A percentile compares a stretch with the other conserved stretches of the same genome.
phyloP scores from a whole-genome alignment of 441 rosid species.

The Rhodomyrtus psidioides region DNA sequence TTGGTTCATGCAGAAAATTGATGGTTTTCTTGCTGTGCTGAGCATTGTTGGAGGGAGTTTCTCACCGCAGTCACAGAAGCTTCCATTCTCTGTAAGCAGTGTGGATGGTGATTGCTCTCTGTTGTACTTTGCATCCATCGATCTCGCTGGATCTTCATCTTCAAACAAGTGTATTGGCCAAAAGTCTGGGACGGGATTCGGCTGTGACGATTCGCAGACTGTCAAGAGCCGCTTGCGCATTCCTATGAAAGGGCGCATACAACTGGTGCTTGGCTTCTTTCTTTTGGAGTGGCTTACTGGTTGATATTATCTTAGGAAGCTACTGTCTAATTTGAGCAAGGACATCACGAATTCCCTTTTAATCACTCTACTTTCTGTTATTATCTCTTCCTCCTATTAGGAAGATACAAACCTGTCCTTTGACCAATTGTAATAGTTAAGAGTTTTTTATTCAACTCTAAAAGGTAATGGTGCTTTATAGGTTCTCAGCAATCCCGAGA shows the following conservation, averaged over 20 bases:
- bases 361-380: slow-evolving; percentile 6
- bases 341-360: not conserved
- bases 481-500: slow-evolving; percentile 99
- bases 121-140: slow-evolving; percentile 79
- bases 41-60: slow-evolving; percentile 84
- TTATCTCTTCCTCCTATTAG: not conserved
- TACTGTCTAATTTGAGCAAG: not conserved
- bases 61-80: slow-evolving; percentile 84
- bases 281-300: slow-evolving; percentile 1
- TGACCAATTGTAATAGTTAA: not conserved
- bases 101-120: slow-evolving; percentile 79
- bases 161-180: slow-evolving; percentile 44
- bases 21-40: slow-evolving; percentile 92
- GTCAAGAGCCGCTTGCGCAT: slow-evolving; percentile 62
- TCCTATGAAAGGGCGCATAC: slow-evolving; percentile 95
- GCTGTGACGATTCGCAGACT: slow-evolving; percentile 50
- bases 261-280: slow-evolving; percentile 49
- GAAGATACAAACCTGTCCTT: not conserved
- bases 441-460: not conserved
- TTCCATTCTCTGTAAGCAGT: slow-evolving; percentile 88
- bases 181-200: slow-evolving; percentile 37
- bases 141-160: slow-evolving; percentile 55
- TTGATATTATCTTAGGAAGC: not conserved
- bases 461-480: slow-evolving; percentile 21
- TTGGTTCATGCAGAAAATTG: slow-evolving; percentile 48